phyloP scores from a whole-genome alignment of 176 grass and related monocot genomes.

The Oryza glumipatula region DNA sequence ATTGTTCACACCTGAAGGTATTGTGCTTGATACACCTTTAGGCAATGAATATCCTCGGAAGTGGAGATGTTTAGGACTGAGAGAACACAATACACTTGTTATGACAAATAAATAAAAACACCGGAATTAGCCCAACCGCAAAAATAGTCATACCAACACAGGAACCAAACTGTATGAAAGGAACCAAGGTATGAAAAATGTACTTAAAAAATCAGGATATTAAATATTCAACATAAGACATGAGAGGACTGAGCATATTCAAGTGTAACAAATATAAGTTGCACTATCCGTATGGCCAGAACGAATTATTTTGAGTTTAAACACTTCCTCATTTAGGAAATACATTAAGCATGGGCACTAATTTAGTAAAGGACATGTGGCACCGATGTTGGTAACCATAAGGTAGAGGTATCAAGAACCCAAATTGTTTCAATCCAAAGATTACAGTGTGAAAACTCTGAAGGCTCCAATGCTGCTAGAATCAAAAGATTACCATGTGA shows the following conservation, averaged over 20 bases:
- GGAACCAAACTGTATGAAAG: background rate
- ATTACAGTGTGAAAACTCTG: background rate
- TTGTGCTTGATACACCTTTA: background rate
- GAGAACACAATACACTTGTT: background rate
- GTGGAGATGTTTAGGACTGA: conserved; percentile 9
- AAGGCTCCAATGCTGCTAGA: too few species aligned
- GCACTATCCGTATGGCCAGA: background rate
- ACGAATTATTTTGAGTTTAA: background rate
- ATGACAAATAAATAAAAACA: background rate
- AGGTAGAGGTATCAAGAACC: background rate
- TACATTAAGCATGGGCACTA: conserved; percentile 3
- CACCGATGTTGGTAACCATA: background rate
- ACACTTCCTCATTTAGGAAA: background rate
- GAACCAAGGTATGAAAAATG: background rate
- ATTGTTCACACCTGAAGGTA: conserved; percentile 34
- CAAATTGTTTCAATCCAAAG: conserved; percentile 19
- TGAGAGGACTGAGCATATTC: background rate
- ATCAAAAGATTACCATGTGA: background rate
- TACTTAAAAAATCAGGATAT: background rate
- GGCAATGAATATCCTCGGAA: conserved; percentile 14
- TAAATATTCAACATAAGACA: conserved; percentile 9
- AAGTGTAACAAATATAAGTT: background rate
- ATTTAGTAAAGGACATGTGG: background rate
- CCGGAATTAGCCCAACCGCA: background rate
- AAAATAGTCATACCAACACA: background rate